Evolutionary conservation across 768 basidiomycete genomes (phyloP).

Genomic region (Hortiboletus campestris): DNA sequence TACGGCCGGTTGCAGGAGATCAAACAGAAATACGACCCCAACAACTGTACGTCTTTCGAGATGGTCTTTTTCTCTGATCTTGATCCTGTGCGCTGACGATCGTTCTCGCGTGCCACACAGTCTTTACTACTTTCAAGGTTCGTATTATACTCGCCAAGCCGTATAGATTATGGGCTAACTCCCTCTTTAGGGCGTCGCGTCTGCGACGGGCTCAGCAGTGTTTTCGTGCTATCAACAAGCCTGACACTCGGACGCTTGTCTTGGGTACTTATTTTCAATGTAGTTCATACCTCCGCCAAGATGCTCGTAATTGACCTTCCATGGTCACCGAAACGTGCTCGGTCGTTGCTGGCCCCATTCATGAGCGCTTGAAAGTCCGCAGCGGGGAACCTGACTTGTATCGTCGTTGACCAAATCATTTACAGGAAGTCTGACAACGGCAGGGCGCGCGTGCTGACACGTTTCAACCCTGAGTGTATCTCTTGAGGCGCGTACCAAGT

Average conservation of each 20-base stretch:
- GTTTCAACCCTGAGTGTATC: too few species aligned
- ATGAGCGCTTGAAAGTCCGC: too few species aligned
- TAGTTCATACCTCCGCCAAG: neutral
- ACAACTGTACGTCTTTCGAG: conserved; percentile 7
- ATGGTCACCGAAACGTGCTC: too few species aligned
- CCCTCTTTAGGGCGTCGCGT: conserved; percentile 3
- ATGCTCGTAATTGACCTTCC: neutral
- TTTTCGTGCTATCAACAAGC: conserved; percentile 2
- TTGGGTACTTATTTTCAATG: neutral
- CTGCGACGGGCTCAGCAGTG: neutral
- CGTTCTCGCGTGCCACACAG: neutral
- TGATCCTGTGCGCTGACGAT: neutral
- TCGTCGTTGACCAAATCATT: too few species aligned
- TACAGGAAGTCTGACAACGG: too few species aligned
- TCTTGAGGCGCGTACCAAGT: too few species aligned
- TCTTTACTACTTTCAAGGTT: conserved; percentile 17
- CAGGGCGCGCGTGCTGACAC: too few species aligned
- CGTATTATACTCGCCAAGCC: neutral
- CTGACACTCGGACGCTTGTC: neutral
- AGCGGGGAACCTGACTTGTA: too few species aligned
- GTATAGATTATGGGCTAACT: neutral
- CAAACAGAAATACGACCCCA: conserved; percentile 14
- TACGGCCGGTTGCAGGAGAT: conserved; percentile 11
- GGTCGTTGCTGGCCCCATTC: too few species aligned
- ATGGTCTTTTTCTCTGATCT: neutral